Evolutionary conservation across 192 early-diverging fungal genomes (phyloP).

Genomic region (Backusella liffmaniae): DNA sequence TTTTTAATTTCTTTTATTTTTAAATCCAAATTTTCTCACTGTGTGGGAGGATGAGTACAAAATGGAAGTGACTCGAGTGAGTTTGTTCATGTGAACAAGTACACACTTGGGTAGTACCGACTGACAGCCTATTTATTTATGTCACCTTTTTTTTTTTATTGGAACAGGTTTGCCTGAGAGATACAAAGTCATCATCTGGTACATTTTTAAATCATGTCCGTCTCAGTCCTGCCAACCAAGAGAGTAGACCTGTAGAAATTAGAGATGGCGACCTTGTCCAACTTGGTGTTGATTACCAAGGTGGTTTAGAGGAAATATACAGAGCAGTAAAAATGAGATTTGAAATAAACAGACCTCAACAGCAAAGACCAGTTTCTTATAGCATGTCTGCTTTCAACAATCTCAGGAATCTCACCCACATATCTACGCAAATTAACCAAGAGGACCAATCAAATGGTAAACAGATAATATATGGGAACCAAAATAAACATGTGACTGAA

Average conservation of each 20-base stretch:
- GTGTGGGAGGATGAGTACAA: not conserved
- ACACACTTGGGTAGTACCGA: conserved; percentile 3
- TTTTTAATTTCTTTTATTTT: conserved; percentile 9
- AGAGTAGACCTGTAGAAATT: conserved; percentile 69
- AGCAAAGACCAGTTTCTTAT: conserved; percentile 51
- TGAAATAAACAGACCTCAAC: conserved; percentile 58
- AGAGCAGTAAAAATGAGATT: conserved; percentile 79
- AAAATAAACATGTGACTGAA: conserved; percentile 6
- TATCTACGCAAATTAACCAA: conserved; percentile 5
- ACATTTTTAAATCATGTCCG: conserved; percentile 90
- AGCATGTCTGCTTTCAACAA: conserved; percentile 42
- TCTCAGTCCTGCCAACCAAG: conserved; percentile 73
- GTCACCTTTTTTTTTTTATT: conserved; percentile 2
- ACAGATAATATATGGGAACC: conserved; percentile 5
- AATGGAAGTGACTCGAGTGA: conserved; percentile 1
- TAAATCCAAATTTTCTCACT: not conserved
- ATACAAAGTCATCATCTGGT: conserved; percentile 86
- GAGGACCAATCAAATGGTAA: conserved; percentile 2
- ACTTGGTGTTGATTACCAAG: conserved; percentile 89
- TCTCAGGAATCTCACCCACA: conserved; percentile 26
- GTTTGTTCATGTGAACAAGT: not conserved
- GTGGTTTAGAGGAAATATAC: conserved; percentile 79
- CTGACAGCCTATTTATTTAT: conserved; percentile 10
- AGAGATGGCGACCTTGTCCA: conserved; percentile 84
- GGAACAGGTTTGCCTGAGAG: conserved; percentile 71